These are phyloP conservation scores for Trichoderma arundinaceum DNA, from an alignment of 2,329 filamentous ascomycete genomes.

Conservation along the genomic window DNA sequence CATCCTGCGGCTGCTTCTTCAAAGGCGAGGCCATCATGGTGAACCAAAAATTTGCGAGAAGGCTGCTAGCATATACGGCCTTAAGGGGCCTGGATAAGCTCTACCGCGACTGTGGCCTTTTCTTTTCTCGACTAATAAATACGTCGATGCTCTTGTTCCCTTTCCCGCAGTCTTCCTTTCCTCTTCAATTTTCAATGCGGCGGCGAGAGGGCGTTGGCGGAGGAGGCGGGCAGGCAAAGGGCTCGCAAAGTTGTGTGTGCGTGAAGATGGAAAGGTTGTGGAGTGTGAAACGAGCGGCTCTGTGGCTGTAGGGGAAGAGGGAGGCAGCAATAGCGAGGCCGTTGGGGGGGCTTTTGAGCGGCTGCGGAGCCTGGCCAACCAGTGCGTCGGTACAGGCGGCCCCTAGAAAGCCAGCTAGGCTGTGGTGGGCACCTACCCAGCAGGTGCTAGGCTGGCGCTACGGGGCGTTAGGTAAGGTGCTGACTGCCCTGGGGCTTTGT, in stretches of 20 bases:
- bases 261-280: slow-evolving; percentile 29
- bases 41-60: slow-evolving; percentile 23
- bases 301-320: slow-evolving; percentile 24
- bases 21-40: slow-evolving; percentile 62
- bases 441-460: slow-evolving; percentile 22
- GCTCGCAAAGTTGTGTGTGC: slow-evolving; percentile 29
- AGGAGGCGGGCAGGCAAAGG: slow-evolving; percentile 18
- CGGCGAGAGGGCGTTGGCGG: not conserved
- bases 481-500: slow-evolving; percentile 13
- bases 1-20: slow-evolving; percentile 67
- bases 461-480: slow-evolving; percentile 16
- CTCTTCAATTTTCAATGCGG: not conserved
- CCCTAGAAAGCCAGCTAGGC: slow-evolving; percentile 27
- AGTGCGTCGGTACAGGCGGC: slow-evolving; percentile 25
- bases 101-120: slow-evolving; percentile 8
- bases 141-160: not conserved
- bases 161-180: not conserved
- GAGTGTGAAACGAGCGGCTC: slow-evolving; percentile 28
- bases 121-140: not conserved
- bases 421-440: slow-evolving; percentile 17
- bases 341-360: slow-evolving; percentile 10
- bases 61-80: slow-evolving; percentile 18
- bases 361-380: slow-evolving; percentile 18
- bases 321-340: slow-evolving; percentile 15
- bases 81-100: slow-evolving; percentile 7